Evolutionary conservation across 805 yeast genomes (phyloP), one percentile per base, ranked within the genome.

Genomic region (Nakazawaea ishiwadae): DNA sequence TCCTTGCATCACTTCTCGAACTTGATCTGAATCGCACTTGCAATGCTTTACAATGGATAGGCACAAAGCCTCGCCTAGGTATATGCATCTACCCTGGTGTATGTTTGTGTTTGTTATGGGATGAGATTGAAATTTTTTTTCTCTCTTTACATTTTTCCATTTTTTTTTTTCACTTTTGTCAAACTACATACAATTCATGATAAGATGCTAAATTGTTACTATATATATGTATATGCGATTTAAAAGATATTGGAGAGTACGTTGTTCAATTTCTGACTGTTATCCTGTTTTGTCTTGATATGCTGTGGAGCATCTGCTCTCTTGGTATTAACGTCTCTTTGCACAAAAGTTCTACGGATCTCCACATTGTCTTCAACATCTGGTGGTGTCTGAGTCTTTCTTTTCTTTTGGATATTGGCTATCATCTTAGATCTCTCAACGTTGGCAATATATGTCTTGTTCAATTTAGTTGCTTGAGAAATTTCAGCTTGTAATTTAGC

Each of bases 391-490:
- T 58, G 26, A 23, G 7, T 60, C 29, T 54, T 66, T 48, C 71
- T 65, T 60, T 75, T 75, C 44, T 66, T 62, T 51, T 77, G 69
- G 5, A 89, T 86, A 44, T 79, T 80, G 33, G 75, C 72, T 39
- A 88, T 71, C 81, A 82, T 82, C 68, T 87, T 88, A 46, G 93
- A 81, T 50, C 77, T 79, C 56, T 91, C 97, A 33, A 91, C 90
- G 55, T 88, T 89, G 49, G 74, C 75, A 45, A 90, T 76, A 57
- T 82, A 93, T 14, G 82, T 76, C 62, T 88, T 87, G 66, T 90
- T 90, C 59, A 91, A 73, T 51, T 86, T 84, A 42, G 81, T 84
- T 31, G 95, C 96, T 60, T 88, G 96, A 1, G 95, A 75, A 28
- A 93, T 76, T 60, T 93, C 98, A 46, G 95, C 76, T 48, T 89